Conservation (phyloP, 106 monocot genomes). For the Platanthera zijinensis region DNA sequence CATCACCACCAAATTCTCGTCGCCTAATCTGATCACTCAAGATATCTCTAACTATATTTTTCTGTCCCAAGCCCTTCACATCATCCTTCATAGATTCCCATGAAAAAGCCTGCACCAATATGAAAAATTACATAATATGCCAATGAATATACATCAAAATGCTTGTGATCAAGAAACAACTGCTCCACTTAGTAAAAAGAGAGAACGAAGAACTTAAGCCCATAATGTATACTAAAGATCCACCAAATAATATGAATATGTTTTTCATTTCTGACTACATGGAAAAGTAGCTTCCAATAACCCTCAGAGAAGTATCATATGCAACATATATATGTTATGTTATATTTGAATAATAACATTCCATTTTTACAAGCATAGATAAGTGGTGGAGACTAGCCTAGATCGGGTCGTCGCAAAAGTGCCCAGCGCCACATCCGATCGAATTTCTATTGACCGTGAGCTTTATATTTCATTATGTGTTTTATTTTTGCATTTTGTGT, state of each 20-base stretch:
- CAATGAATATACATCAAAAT: neutral
- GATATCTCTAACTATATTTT: neutral
- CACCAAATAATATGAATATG: too few species aligned
- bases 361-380: neutral
- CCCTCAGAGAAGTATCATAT: neutral
- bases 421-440: too few species aligned
- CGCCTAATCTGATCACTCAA: neutral
- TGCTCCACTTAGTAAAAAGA: neutral
- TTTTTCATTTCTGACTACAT: neutral
- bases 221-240: neutral
- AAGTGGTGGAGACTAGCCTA: too few species aligned
- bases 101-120: neutral
- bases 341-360: neutral
- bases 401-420: too few species aligned
- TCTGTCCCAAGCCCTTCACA: neutral
- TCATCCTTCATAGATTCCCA: conserved; percentile 12
- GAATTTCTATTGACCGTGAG: too few species aligned
- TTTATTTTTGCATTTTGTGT: too few species aligned
- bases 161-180: neutral
- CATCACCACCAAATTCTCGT: conserved; percentile 9
- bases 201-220: neutral
- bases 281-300: neutral
- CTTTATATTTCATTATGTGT: too few species aligned
- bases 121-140: neutral
- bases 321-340: neutral